phyloP scores from a whole-genome alignment of 352 stramenopile species.

The Blastocystis sp. region DNA sequence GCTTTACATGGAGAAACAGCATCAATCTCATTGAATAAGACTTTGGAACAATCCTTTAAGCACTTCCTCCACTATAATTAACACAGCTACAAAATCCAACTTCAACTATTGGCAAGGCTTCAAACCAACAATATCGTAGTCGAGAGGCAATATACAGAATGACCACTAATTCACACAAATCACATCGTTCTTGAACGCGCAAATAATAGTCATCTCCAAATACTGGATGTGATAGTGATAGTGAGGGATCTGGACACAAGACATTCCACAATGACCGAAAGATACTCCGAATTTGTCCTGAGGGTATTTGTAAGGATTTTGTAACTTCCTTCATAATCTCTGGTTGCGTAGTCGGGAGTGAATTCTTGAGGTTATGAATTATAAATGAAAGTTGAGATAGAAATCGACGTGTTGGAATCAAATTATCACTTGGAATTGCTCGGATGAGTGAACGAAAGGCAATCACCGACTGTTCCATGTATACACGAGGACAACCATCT shows the following conservation, averaged over 20 bases:
- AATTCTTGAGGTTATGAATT: not conserved
- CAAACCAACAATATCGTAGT: not conserved
- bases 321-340: not conserved
- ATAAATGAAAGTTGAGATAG: not conserved
- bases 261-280: not conserved
- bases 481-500: not conserved
- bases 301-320: not conserved
- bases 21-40: not conserved
- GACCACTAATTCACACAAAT: not conserved
- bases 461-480: conserved; percentile 1
- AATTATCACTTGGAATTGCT: not conserved
- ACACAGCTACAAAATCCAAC: not conserved
- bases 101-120: not conserved
- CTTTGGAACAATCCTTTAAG: not conserved
- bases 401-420: not conserved
- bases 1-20: not conserved
- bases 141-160: not conserved
- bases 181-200: conserved; percentile 8
- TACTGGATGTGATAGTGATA: not conserved
- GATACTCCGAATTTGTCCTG: not conserved
- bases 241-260: not conserved
- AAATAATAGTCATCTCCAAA: conserved; percentile 56
- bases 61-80: conserved; percentile 5
- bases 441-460: not conserved
- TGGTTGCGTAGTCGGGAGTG: not conserved